A percentile compares a stretch with the other conserved stretches of the same genome.
These are phyloP conservation scores for Hymenoscyphus salicellus DNA, from an alignment of 2,329 filamentous ascomycete genomes.

Conservation along the genomic window DNA sequence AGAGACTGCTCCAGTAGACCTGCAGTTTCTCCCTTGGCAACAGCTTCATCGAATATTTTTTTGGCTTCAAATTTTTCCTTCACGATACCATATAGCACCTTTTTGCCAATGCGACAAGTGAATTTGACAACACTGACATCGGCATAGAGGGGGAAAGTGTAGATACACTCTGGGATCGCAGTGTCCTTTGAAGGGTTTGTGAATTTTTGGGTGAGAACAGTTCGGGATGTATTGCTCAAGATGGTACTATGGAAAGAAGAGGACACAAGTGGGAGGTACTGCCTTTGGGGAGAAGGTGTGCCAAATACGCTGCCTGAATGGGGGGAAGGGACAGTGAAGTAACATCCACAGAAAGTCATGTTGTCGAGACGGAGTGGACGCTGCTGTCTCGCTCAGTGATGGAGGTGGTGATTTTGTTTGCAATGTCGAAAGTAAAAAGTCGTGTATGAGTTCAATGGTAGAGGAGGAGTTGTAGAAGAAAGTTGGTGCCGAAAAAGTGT, in stretches of 20 bases:
- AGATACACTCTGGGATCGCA: slow-evolving; percentile 54
- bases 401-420: neutral
- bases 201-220: slow-evolving; percentile 56
- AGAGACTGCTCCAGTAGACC: slow-evolving; percentile 62
- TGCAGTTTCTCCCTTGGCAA: slow-evolving; percentile 57
- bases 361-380: neutral
- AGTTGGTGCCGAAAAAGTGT: neutral
- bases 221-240: slow-evolving; percentile 49
- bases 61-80: slow-evolving; percentile 63
- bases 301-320: neutral
- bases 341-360: slow-evolving; percentile 4
- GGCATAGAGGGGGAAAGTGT: slow-evolving; percentile 70
- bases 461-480: neutral
- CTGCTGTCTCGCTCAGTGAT: neutral
- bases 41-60: slow-evolving; percentile 56
- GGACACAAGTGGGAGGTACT: slow-evolving; percentile 57
- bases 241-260: slow-evolving; percentile 60
- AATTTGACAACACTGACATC: slow-evolving; percentile 69
- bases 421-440: neutral
- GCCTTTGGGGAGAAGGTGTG: slow-evolving; percentile 9
- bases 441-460: neutral
- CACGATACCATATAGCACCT: slow-evolving; percentile 61
- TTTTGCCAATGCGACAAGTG: slow-evolving; percentile 58
- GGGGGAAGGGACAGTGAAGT: neutral
- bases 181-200: slow-evolving; percentile 50